A percentile compares a stretch with the other conserved stretches of the same genome.
Conservation (phyloP, 805 yeast genomes). For the Lipomyces yamadae region DNA sequence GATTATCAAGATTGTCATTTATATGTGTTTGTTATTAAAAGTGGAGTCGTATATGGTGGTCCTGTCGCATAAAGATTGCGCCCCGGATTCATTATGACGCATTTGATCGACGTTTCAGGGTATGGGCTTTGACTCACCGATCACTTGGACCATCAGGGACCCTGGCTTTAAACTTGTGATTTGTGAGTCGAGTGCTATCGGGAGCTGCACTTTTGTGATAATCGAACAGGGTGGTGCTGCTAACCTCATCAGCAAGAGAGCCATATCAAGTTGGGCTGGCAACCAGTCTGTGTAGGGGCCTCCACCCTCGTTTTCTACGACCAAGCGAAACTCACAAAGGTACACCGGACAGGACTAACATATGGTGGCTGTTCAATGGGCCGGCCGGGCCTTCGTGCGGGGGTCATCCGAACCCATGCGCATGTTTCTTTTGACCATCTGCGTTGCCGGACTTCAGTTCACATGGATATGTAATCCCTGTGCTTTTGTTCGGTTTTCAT, state of each 20-base stretch:
- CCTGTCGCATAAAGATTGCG: too few relatives aligned
- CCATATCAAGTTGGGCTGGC: neutral
- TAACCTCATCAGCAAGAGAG: too few relatives aligned
- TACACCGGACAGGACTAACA: neutral
- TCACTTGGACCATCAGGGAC: too few relatives aligned
- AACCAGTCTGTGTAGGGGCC: neutral
- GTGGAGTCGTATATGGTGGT: too few relatives aligned
- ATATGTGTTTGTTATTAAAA: too few relatives aligned
- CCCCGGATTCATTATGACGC: too few relatives aligned
- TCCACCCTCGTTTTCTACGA: neutral
- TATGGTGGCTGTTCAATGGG: conserved; percentile 22
- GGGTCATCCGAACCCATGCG: conserved; percentile 43
- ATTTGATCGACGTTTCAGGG: too few relatives aligned
- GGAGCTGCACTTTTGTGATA: neutral
- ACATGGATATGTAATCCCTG: conserved; percentile 58
- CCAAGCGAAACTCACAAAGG: neutral
- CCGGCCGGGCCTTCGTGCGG: conserved; percentile 35
- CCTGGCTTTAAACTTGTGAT: too few relatives aligned
- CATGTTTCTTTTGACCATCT: conserved; percentile 53
- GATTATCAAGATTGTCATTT: too few relatives aligned
- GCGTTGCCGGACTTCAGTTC: conserved; percentile 64
- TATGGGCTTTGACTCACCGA: too few relatives aligned
- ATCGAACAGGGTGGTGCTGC: too few relatives aligned
- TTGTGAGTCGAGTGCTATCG: too few relatives aligned
- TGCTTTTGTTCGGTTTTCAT: neutral